Percentiles rank a stretch among this genome's conserved stretches.
These are phyloP conservation scores for Calonectria crousiana DNA, from an alignment of 2,329 filamentous ascomycete species.

Conservation along the genomic window DNA sequence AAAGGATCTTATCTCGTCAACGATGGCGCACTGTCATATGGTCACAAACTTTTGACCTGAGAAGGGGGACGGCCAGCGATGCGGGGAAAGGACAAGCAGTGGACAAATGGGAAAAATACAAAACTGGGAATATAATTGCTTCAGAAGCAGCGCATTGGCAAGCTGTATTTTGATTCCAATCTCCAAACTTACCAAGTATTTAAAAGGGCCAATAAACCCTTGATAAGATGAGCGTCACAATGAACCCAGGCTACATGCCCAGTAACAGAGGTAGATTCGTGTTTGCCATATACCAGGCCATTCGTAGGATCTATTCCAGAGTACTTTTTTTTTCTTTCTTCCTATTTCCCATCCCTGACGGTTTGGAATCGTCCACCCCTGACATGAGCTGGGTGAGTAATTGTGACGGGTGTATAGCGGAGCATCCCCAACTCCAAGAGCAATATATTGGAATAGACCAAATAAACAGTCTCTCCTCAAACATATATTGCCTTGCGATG, in stretches of 20 bases:
- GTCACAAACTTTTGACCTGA: neutral
- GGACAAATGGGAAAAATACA: neutral
- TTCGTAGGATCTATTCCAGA: no score
- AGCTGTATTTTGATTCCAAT: neutral
- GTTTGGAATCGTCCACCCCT: neutral
- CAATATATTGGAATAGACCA: neutral
- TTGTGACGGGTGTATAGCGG: neutral
- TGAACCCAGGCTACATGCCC: neutral
- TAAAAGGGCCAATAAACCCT: neutral
- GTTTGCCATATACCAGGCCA: neutral
- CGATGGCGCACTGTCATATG: neutral
- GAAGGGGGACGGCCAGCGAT: neutral
- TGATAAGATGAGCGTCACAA: neutral
- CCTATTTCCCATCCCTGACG: neutral
- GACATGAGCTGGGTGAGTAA: neutral
- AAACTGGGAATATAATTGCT: neutral
- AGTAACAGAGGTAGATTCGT: neutral
- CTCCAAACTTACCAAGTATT: neutral
- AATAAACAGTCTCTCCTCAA: neutral
- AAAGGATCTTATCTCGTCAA: neutral
- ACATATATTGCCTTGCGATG: neutral
- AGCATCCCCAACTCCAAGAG: neutral
- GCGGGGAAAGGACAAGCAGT: neutral
- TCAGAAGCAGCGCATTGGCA: neutral
- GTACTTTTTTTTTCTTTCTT: neutral